Percentiles rank a stretch among this genome's conserved stretches.
Conservation (phyloP, 352 stramenopile species). For the Thalassiosira hispida region DNA sequence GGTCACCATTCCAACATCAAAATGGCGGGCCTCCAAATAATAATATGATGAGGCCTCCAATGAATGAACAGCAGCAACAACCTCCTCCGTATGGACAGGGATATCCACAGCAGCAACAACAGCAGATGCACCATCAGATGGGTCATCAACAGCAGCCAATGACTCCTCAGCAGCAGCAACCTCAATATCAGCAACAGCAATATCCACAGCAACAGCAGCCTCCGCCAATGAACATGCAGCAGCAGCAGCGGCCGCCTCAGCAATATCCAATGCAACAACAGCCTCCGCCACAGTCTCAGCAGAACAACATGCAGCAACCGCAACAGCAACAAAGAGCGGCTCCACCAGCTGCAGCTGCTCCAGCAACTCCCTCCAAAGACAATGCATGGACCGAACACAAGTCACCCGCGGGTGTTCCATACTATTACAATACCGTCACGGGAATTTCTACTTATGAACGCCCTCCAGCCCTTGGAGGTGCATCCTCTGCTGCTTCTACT, state of each 20-base stretch:
- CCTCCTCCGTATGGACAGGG: slow-evolving; percentile 4
- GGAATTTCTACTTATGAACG: slow-evolving; percentile 65
- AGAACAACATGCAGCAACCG: slow-evolving; percentile 1
- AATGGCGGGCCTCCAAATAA: slow-evolving; percentile 1
- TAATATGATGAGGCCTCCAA: background rate
- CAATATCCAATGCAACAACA: slow-evolving; percentile 20
- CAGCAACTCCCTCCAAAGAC: slow-evolving; percentile 1
- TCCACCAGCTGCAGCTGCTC: background rate
- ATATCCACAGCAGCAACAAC: slow-evolving; percentile 16
- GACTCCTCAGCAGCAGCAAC: slow-evolving; percentile 5
- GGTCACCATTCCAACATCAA: background rate
- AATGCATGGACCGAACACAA: slow-evolving; percentile 70
- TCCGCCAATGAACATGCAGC: slow-evolving; percentile 12
- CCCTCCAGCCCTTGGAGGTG: slow-evolving; percentile 37
- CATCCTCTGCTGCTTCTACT: background rate
- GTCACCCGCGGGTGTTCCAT: slow-evolving; percentile 52
- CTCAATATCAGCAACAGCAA: background rate
- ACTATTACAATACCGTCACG: slow-evolving; percentile 71
- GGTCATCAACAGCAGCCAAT: slow-evolving; percentile 37
- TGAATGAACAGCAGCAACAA: slow-evolving; percentile 13
- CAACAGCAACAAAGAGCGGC: background rate
- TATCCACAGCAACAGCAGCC: background rate
- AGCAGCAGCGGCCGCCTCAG: background rate
- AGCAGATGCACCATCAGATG: slow-evolving; percentile 25
- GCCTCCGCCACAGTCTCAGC: background rate